Evolutionary conservation across 1,284 basidiomycete genomes (phyloP).

Genomic region (Moesziomyces sp.): DNA sequence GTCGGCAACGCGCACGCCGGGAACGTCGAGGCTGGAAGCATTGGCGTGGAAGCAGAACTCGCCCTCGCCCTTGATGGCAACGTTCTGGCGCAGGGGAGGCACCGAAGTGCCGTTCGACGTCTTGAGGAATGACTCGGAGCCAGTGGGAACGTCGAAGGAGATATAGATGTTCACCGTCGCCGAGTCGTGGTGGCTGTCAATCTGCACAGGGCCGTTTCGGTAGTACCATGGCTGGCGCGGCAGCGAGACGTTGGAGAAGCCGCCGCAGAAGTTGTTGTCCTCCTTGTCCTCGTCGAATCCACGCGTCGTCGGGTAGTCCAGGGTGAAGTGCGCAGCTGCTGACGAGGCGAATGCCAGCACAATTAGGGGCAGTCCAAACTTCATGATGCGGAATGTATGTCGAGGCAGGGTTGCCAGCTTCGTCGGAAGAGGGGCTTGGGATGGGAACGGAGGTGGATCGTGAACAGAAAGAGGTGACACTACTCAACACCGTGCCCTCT

Average conservation of each 20-base stretch:
- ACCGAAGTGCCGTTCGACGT: neutral
- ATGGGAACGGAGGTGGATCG: neutral
- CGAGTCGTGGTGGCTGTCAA: constrained; percentile 44
- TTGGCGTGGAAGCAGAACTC: constrained; percentile 48
- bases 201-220: constrained; percentile 29
- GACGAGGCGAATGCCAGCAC: constrained; percentile 16
- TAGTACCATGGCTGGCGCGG: constrained; percentile 39
- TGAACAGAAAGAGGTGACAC: neutral
- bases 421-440: too few relatives aligned
- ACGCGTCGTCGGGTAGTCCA: constrained; percentile 33
- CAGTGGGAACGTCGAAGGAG: constrained; percentile 22
- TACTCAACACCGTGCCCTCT: too few relatives aligned
- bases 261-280: constrained; percentile 41
- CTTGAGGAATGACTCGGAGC: constrained; percentile 23
- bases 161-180: constrained; percentile 50
- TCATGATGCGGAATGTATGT: constrained; percentile 9
- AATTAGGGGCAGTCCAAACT: neutral
- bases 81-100: constrained; percentile 17
- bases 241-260: constrained; percentile 27
- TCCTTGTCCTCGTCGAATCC: constrained; percentile 51
- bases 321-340: constrained; percentile 29
- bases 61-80: constrained; percentile 23
- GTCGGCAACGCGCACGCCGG: constrained; percentile 1
- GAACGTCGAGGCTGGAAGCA: constrained; percentile 6
- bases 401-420: neutral